Base-by-base conservation (phyloP, 331 rosid species). In the Pyracantha coccinea region DNA sequence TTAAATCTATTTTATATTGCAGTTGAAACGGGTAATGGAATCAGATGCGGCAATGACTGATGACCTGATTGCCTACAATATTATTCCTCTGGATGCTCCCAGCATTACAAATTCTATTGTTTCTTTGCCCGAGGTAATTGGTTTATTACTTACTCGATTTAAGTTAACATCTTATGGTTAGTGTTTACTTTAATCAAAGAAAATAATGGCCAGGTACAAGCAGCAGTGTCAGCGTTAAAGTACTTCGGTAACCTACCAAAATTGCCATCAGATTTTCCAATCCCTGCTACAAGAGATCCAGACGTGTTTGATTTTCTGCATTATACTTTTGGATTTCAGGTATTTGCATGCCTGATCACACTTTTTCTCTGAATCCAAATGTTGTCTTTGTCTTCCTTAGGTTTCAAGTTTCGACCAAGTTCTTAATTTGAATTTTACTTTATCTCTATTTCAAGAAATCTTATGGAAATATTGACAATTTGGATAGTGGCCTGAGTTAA, bases 321-420 rank as follows among this genome's bases (percentile, higher is more conserved):
- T 74, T 94, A 72, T 80, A 76, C 83, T 74, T 94, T 94, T 75
- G 97, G 97, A 75, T 94, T 94, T 83, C 99, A 94, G 97, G 99
- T 91, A 64, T 62, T 88, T 81, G 77, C 24, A n/a, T n/a, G 35
- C 41, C 41, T 11, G 21, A 70, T 57, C 52, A 75, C 61, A 25
- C 54, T 44, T 53, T 47, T n/a, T 65, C 6, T 21, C 20, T 62
- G 25, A 21, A 62, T 66, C 44, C 44, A 19, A 25, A 15, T 12
- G 38, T 21, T 60, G 23, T 70, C 20, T 29, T 59, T 29, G 71
- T 17, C 50, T 67, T 25, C 12, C 63, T 32, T 57, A 20, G 3
- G 47, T 53, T n/a, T 68, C 53, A 38, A 25, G 21, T 28, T 73
- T 70, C 0, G 8, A 32, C 54, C 21, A 54, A 33, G 57, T 38